Evolutionary conservation across 2,329 filamentous ascomycete species (phyloP).

Genomic region (Ramularia endophylla): DNA sequence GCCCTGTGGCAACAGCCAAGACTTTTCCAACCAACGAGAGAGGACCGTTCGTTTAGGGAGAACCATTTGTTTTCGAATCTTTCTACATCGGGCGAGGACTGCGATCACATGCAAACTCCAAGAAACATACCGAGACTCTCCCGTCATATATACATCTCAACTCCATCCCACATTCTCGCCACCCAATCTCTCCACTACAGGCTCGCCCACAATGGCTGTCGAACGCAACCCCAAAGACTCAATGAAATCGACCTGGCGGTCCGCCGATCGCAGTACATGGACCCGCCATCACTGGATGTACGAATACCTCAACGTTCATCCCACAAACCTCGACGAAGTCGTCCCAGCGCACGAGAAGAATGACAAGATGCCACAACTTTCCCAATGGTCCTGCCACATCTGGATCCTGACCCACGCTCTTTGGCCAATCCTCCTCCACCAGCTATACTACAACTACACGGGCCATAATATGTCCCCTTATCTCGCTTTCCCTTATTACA

Average conservation of each 20-base stretch:
- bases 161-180: too few relatives aligned
- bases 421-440: slow-evolving; percentile 35
- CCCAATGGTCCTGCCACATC: slow-evolving; percentile 32
- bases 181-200: too few relatives aligned
- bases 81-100: too few relatives aligned
- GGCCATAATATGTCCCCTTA: slow-evolving; percentile 27
- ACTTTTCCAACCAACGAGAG: too few relatives aligned
- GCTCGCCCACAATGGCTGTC: not conserved
- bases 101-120: not conserved
- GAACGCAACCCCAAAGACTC: slow-evolving; percentile 12
- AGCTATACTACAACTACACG: slow-evolving; percentile 30
- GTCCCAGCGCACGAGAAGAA: slow-evolving; percentile 37
- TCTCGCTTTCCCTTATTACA: slow-evolving; percentile 36
- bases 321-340: slow-evolving; percentile 22
- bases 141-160: too few relatives aligned
- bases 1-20: too few relatives aligned
- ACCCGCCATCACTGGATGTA: slow-evolving; percentile 12
- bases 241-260: slow-evolving; percentile 22
- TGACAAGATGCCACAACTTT: slow-evolving; percentile 38
- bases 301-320: slow-evolving; percentile 14
- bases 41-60: too few relatives aligned
- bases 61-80: too few relatives aligned
- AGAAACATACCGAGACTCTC: not conserved
- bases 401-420: slow-evolving; percentile 38
- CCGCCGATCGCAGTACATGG: slow-evolving; percentile 13